These are phyloP conservation scores for Salix dunnii DNA, from an alignment of 345 rosid genomes.

Conservation along the genomic window DNA sequence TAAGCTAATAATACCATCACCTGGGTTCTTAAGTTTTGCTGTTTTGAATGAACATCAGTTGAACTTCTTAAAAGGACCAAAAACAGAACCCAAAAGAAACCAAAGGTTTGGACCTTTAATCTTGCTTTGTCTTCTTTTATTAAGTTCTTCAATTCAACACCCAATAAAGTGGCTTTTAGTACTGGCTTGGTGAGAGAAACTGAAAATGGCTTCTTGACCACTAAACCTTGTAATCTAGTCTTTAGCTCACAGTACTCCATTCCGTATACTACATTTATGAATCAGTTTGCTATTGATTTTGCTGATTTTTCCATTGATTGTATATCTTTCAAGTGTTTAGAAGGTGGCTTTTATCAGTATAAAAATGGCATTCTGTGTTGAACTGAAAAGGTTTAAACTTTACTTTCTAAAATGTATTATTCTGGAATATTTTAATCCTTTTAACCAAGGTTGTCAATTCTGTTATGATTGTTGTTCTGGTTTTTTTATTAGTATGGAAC, in stretches of 20 bases:
- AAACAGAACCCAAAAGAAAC: neutral
- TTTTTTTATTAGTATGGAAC: too few relatives aligned
- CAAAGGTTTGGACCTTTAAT: neutral
- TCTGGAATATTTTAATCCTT: neutral
- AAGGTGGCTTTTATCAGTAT: too few relatives aligned
- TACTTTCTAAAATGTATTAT: too few relatives aligned
- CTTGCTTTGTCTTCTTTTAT: neutral
- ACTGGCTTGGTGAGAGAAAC: neutral
- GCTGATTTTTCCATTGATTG: neutral
- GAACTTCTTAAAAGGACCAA: neutral
- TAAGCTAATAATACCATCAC: neutral
- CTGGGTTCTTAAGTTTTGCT: neutral
- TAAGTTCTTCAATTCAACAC: neutral
- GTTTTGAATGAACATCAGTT: neutral
- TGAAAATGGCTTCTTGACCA: neutral
- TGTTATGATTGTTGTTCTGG: too few relatives aligned
- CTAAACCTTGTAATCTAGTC: neutral
- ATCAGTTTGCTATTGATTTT: neutral
- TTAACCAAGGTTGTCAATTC: too few relatives aligned
- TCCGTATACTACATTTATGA: neutral
- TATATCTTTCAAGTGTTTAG: neutral
- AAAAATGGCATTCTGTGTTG: too few relatives aligned
- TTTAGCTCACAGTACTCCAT: neutral
- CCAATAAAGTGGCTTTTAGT: neutral
- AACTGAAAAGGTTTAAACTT: too few relatives aligned